Evolutionary conservation across 2,329 filamentous ascomycete genomes (phyloP).

Genomic region (Dactylonectria estremocensis): DNA sequence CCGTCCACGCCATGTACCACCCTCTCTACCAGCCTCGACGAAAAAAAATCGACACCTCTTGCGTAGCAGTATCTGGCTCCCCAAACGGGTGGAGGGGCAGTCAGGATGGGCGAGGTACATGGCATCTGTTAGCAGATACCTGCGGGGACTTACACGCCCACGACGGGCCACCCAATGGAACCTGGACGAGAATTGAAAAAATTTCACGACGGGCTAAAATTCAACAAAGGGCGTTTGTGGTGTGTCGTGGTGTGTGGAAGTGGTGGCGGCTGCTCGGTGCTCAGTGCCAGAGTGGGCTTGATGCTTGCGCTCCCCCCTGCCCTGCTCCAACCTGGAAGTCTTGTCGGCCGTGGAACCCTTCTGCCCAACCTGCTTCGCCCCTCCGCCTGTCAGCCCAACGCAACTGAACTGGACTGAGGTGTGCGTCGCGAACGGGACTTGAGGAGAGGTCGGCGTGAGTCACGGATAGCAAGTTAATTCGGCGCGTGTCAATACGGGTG

Average conservation of each 20-base stretch:
- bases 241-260: constrained; percentile 30
- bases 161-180: constrained; percentile 33
- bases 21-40: not conserved
- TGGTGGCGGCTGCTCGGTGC: constrained; percentile 11
- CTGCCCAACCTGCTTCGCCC: constrained; percentile 50
- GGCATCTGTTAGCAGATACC: constrained; percentile 49
- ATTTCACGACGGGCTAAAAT: constrained; percentile 47
- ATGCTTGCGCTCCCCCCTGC: constrained; percentile 30
- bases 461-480: constrained; percentile 30
- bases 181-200: constrained; percentile 30
- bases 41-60: not conserved
- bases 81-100: constrained; percentile 24
- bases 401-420: constrained; percentile 9
- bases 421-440: not conserved
- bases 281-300: constrained; percentile 36
- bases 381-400: constrained; percentile 49
- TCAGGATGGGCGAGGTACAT: constrained; percentile 44
- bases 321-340: constrained; percentile 3
- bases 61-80: constrained; percentile 8
- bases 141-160: constrained; percentile 42
- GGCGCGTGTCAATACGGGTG: constrained; percentile 10
- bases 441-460: constrained; percentile 47
- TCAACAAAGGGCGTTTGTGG: constrained; percentile 40
- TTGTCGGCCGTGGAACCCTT: constrained; percentile 35
- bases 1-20: not conserved